Evolutionary conservation across 805 yeast species (phyloP).

Genomic region (Ogataea siamensis): DNA sequence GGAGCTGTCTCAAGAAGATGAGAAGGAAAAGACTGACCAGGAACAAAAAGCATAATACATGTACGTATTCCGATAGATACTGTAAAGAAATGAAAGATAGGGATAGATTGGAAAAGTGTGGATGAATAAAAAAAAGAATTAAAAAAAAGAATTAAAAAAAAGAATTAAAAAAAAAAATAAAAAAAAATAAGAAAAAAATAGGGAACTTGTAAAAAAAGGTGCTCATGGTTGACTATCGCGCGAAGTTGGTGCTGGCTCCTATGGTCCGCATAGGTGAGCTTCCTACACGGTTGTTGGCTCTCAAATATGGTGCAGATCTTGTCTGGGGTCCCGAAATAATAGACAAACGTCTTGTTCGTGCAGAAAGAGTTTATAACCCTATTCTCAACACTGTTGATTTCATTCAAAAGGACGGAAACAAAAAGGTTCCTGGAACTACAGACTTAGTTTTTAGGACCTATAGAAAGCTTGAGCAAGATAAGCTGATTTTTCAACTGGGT

Average conservation of each 20-base stretch:
- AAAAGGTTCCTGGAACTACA: slow-evolving; percentile 44
- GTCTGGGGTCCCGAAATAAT: slow-evolving; percentile 97
- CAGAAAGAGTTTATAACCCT: slow-evolving; percentile 61
- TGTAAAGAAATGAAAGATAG: neutral
- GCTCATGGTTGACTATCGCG: slow-evolving; percentile 65
- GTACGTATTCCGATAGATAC: neutral
- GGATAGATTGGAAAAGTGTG: neutral
- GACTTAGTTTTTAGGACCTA: slow-evolving; percentile 67
- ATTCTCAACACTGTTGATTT: slow-evolving; percentile 61
- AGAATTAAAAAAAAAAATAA: neutral
- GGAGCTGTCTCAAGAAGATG: slow-evolving; percentile 27
- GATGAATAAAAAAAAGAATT: neutral
- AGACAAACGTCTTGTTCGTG: slow-evolving; percentile 76
- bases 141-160: slow-evolving; percentile 1
- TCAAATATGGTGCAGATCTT: slow-evolving; percentile 85
- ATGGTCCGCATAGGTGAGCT: slow-evolving; percentile 97
- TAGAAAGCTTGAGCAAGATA: slow-evolving; percentile 58
- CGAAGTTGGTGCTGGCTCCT: slow-evolving; percentile 86
- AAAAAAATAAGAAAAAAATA: neutral
- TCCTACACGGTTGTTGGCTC: slow-evolving; percentile 79
- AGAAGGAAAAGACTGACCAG: neutral
- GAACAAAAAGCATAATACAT: neutral
- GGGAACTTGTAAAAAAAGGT: no score
- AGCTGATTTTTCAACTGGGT: slow-evolving; percentile 86
- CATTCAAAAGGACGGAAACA: slow-evolving; percentile 39